Evolutionary conservation across 371 early-diverging fungal genomes (phyloP), one percentile per base, ranked within the genome.

Genomic region (Mortierella sp.): DNA sequence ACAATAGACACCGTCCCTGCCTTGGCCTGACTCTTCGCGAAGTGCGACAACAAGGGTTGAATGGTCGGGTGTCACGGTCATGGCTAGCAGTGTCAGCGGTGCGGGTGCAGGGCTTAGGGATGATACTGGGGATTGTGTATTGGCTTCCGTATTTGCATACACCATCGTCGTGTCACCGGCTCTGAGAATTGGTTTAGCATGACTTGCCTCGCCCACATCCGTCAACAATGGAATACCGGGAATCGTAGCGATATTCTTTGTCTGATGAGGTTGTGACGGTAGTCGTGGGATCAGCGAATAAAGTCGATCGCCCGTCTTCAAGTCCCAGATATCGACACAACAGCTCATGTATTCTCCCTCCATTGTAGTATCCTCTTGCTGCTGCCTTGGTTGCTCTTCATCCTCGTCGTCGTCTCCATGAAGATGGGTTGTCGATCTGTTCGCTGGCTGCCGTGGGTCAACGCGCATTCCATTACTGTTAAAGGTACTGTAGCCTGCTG

Each of bases 291-390:
- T 67, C 6, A 87, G 65, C 17, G 83, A 80, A 50, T 84, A 86
- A 0, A 65, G 72, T 17, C 82, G 58, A 19, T 82, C 66, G 2
- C 85, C 85, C 0, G 82, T 86, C n/a, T 81, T 80, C 24, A 87
- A 47, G 48, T 84, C 80, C 85, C 86, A 87, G 13, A 87, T 85
- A 67, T 87, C 81, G 6, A 87, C 79, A 57, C 86, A 87, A 8
- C 81, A 76, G 48, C 76, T 73, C 27, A 67, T 63, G 7, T 60
- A 41, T 17, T 79, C 73, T 19, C 69, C 64, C 19, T n/a, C 29
- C 1, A 41, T 41, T 12, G 41, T 37, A 22, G 52, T 14, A n/a
- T 37, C 31, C 48, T 52, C 43, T 29, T 17, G 6, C 49, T 34
- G 1, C 44, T 52, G 1, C 59, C 54, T 40, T 57, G 57, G 16